Evolutionary conservation across 2,329 filamentous ascomycete species (phyloP).

Genomic region (Ophiocordyceps camponoti-rufipedis): DNA sequence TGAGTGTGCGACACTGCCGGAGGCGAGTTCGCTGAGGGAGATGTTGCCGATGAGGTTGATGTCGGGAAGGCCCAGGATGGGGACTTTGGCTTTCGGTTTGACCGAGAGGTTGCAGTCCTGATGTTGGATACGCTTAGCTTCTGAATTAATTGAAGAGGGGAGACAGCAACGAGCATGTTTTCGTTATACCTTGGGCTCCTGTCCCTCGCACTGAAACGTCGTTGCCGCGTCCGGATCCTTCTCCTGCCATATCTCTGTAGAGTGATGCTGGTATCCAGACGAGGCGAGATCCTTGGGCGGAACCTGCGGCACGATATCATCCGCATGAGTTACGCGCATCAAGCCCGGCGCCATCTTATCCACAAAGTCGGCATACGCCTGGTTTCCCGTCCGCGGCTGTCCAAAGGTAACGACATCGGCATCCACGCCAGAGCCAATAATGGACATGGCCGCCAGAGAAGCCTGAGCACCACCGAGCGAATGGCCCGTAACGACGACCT

Average conservation of each 20-base stretch:
- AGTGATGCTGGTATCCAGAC: constrained; percentile 40
- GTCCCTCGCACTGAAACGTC: constrained; percentile 1
- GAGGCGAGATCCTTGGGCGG: constrained; percentile 25
- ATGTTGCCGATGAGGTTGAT: neutral
- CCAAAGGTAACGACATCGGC: constrained; percentile 43
- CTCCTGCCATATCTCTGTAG: constrained; percentile 38
- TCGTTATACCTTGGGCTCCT: neutral
- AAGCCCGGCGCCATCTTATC: constrained; percentile 21
- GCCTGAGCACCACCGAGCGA: constrained; percentile 42
- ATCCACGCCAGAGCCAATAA: constrained; percentile 23
- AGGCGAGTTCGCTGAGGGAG: neutral
- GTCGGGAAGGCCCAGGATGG: neutral
- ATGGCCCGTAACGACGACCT: constrained; percentile 32
- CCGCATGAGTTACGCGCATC: constrained; percentile 41
- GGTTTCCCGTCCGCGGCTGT: constrained; percentile 40
- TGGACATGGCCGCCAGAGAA: constrained; percentile 31
- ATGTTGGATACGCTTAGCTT: neutral
- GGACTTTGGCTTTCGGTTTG: neutral
- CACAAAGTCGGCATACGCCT: constrained; percentile 27
- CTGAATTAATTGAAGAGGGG: neutral
- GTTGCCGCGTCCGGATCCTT: neutral
- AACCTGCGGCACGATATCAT: constrained; percentile 44
- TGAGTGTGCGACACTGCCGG: neutral
- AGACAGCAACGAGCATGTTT: neutral
- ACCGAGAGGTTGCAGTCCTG: neutral